phyloP scores from a whole-genome alignment of 2,329 filamentous ascomycete genomes.

The Golovinomyces cichoracearum region DNA sequence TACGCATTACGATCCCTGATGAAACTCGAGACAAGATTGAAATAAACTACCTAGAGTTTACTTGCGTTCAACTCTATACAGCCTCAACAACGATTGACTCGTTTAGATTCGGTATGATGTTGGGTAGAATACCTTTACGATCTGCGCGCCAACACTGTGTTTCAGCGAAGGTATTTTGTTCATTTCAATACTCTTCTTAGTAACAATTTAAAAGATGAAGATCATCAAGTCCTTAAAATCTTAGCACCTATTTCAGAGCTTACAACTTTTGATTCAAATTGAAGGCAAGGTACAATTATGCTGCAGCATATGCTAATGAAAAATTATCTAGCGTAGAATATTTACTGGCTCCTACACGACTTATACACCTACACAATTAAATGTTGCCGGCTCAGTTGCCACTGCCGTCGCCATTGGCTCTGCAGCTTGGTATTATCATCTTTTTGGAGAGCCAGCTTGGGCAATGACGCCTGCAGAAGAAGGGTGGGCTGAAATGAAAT shows the following conservation, averaged over 20 bases:
- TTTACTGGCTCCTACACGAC: slow-evolving; percentile 27
- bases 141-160: slow-evolving; percentile 63
- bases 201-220: neutral
- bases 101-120: slow-evolving; percentile 40
- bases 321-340: slow-evolving; percentile 25
- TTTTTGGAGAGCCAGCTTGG: slow-evolving; percentile 68
- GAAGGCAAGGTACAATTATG: neutral
- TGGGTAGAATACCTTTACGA: slow-evolving; percentile 78
- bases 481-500: slow-evolving; percentile 40
- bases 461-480: slow-evolving; percentile 89
- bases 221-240: neutral
- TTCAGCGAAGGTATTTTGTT: slow-evolving; percentile 6
- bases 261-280: neutral
- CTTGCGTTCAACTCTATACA: neutral
- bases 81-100: neutral
- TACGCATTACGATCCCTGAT: neutral
- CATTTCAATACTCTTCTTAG: neutral
- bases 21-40: neutral
- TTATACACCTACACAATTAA: slow-evolving; percentile 55
- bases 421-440: slow-evolving; percentile 90
- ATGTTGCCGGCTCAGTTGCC: slow-evolving; percentile 63
- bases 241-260: neutral
- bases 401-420: slow-evolving; percentile 70
- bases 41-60: neutral
- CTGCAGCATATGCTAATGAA: neutral